These are phyloP conservation scores for Apiospora hydei DNA, from an alignment of 2,329 filamentous ascomycete genomes.

Conservation along the genomic window DNA sequence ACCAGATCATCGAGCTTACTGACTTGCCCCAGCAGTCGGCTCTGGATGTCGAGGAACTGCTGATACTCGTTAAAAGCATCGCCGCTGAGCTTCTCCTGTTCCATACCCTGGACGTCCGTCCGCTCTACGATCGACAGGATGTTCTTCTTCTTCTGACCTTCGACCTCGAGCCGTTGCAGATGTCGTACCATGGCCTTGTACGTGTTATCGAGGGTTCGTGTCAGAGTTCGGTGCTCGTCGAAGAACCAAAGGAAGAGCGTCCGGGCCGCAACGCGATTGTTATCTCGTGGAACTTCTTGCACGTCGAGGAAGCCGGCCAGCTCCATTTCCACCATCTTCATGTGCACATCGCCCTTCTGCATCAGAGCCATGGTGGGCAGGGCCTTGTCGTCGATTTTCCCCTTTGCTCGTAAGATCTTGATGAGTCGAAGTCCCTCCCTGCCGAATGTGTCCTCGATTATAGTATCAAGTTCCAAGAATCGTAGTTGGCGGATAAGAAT, in stretches of 20 bases:
- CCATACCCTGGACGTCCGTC: constrained; percentile 83
- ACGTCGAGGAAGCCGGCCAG: constrained; percentile 87
- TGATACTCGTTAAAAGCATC: constrained; percentile 73
- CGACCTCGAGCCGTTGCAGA: constrained; percentile 79
- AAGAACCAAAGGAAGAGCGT: constrained; percentile 95
- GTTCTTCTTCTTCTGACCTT: constrained; percentile 73
- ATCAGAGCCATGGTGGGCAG: constrained; percentile 82
- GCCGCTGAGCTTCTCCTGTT: constrained; percentile 79
- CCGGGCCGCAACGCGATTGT: constrained; percentile 78
- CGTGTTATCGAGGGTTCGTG: constrained; percentile 76
- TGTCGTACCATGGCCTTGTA: constrained; percentile 92
- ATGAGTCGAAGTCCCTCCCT: constrained; percentile 81
- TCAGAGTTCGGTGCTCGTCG: constrained; percentile 75
- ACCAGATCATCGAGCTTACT: constrained; percentile 85
- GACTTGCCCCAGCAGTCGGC: constrained; percentile 80
- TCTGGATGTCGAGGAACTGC: constrained; percentile 68
- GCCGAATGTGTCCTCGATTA: constrained; percentile 80
- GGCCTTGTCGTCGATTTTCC: constrained; percentile 94
- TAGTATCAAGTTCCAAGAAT: constrained; percentile 80
- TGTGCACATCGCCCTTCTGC: constrained; percentile 83
- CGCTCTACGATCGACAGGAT: constrained; percentile 84
- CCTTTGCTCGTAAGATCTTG: constrained; percentile 83
- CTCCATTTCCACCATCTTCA: constrained; percentile 85
- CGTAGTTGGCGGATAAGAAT: constrained; percentile 74
- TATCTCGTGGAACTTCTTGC: constrained; percentile 92